phyloP scores from a whole-genome alignment of 2,329 filamentous ascomycete species.

The Claviceps monticola region DNA sequence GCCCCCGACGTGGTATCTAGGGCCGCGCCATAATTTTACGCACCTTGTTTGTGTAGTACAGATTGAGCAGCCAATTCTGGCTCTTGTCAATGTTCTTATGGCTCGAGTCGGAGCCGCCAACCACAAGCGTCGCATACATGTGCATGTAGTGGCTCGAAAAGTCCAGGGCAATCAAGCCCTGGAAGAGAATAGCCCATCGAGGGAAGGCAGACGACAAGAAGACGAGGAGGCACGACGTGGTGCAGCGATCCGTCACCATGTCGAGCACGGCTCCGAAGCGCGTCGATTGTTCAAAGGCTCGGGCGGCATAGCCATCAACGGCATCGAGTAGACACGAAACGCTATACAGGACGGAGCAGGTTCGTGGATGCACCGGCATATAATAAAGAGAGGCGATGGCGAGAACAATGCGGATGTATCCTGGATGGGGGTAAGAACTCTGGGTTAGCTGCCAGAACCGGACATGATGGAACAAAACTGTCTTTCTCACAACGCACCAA shows the following conservation, averaged over 20 bases:
- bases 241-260: conserved; percentile 98
- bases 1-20: too few species aligned
- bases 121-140: conserved; percentile 90
- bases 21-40: conserved; percentile 15
- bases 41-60: conserved; percentile 97
- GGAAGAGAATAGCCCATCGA: conserved; percentile 86
- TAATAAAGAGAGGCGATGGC: conserved; percentile 92
- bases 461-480: not conserved
- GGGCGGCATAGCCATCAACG: conserved; percentile 82
- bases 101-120: conserved; percentile 66
- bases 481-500: conserved; percentile 40
- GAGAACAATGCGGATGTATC: conserved; percentile 64
- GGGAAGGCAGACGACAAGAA: conserved; percentile 93
- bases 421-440: conserved; percentile 24
- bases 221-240: conserved; percentile 84
- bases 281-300: conserved; percentile 71
- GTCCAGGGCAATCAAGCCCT: conserved; percentile 82
- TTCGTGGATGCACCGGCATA: conserved; percentile 97
- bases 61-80: conserved; percentile 76
- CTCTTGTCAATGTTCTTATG: conserved; percentile 91
- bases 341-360: conserved; percentile 82
- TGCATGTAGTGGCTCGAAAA: conserved; percentile 97
- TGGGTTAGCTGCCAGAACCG: not conserved
- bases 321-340: conserved; percentile 92
- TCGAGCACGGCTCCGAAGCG: conserved; percentile 93